Evolutionary conservation across 192 early-diverging fungal genomes (phyloP).

Genomic region (Rhizoclosmatium sp.): DNA sequence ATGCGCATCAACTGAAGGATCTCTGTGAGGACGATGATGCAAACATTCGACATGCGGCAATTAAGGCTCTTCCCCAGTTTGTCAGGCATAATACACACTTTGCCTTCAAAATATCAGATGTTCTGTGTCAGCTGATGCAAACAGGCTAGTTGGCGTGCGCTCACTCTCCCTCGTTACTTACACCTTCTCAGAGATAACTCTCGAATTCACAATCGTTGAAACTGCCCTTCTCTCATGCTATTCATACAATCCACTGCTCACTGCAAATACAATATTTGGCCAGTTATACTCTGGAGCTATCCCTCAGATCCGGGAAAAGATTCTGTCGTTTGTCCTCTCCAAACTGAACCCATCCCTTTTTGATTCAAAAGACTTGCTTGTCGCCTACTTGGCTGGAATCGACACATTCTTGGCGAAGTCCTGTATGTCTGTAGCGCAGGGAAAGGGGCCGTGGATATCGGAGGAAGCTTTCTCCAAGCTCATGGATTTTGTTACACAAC

Average conservation of each 20-base stretch:
- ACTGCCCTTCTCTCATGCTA: background rate
- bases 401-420: background rate
- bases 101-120: conserved; percentile 5
- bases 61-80: conserved; percentile 7
- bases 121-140: conserved; percentile 16
- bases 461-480: background rate
- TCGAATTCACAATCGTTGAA: background rate
- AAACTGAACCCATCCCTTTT: background rate
- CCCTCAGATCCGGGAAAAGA: background rate
- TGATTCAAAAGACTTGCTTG: background rate
- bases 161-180: background rate
- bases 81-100: background rate
- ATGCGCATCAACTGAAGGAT: background rate
- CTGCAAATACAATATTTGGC: background rate
- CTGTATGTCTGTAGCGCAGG: background rate
- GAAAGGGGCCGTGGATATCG: background rate
- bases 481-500: background rate
- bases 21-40: conserved; percentile 19
- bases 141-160: background rate
- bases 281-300: background rate
- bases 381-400: background rate
- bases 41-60: conserved; percentile 1
- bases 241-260: background rate
- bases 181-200: background rate
- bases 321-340: background rate